Evolutionary conservation across 768 basidiomycete genomes (phyloP), one percentile per base, ranked within the genome.

Genomic region (Leccinellum albellum): DNA sequence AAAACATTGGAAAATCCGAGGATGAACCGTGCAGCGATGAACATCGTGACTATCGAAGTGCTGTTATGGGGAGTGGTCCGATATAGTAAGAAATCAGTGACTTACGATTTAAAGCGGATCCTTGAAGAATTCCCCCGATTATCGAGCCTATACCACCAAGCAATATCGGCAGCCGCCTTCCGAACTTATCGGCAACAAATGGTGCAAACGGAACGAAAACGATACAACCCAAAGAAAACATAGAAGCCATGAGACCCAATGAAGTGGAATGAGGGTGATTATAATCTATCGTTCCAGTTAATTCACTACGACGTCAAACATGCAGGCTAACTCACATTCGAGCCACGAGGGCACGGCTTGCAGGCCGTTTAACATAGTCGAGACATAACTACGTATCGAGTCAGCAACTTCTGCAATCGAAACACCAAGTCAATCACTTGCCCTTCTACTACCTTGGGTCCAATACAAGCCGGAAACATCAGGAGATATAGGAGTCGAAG

Each of bases 401-500:
- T 44, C 12, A 44, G 8, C 20, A 42, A 14, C 17, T 17, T 40
- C 10, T 23, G 42, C 42, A 13, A 20, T n/a, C 17, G 7, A 10
- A 40, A n/a, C 6, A 9, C 7, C n/a, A n/a, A 17, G 17, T n/a
- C 17, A 17, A 37, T 29, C 6, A 46, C 63, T 56, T 37, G 14
- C 65, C 65, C 65, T 20, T 48, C 59, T 4, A 60, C 64, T 50
- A 60, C 55, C 40, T 63, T 62, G 45, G 66, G 62, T n/a, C 57
- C 58, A 3, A 69, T 50, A 48, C 64, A 66, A 7, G 61, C 44
- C 14, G 83, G 85, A 58, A 85, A 71, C 67, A 86, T 75, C 50
- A 85, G 48, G 24, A 86, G 56, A 67, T 86, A 86, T 44, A 86
- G 60, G 23, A 75, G 33, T 21, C 84, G 73, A 57, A 87, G 70